These are phyloP conservation scores for Tricholoma matsutake DNA, from an alignment of 768 basidiomycete genomes.

Conservation along the genomic window DNA sequence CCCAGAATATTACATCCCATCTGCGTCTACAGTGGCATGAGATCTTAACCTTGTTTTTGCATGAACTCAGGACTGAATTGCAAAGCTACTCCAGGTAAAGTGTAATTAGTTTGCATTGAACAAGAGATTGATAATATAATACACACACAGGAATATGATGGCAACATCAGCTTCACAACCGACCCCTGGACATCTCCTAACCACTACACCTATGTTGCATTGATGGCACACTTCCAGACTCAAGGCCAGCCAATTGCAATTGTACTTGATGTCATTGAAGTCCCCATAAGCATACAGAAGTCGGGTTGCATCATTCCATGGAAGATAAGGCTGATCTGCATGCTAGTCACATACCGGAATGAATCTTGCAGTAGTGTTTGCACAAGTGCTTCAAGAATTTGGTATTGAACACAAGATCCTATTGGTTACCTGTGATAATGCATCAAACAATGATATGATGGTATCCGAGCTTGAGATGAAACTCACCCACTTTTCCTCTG, in stretches of 20 bases:
- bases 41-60: constrained; percentile 8
- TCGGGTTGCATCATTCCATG: too few relatives aligned
- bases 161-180: neutral
- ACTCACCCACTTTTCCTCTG: too few relatives aligned
- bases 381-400: neutral
- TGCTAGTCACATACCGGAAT: too few relatives aligned
- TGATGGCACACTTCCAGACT: neutral
- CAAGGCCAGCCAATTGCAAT: neutral
- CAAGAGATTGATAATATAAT: neutral
- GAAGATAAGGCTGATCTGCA: too few relatives aligned
- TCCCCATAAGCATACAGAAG: too few relatives aligned
- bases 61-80: constrained; percentile 1
- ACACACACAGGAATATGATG: neutral
- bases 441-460: too few relatives aligned
- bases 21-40: neutral
- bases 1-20: too few relatives aligned
- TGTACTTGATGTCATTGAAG: too few relatives aligned
- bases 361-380: neutral
- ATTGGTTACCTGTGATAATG: too few relatives aligned
- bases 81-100: constrained; percentile 9
- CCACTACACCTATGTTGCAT: neutral
- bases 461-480: too few relatives aligned
- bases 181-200: neutral
- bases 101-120: neutral
- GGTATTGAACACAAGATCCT: too few relatives aligned